Evolutionary conservation across 352 stramenopile genomes (phyloP).

Genomic region (Globisporangium uncinulatum): DNA sequence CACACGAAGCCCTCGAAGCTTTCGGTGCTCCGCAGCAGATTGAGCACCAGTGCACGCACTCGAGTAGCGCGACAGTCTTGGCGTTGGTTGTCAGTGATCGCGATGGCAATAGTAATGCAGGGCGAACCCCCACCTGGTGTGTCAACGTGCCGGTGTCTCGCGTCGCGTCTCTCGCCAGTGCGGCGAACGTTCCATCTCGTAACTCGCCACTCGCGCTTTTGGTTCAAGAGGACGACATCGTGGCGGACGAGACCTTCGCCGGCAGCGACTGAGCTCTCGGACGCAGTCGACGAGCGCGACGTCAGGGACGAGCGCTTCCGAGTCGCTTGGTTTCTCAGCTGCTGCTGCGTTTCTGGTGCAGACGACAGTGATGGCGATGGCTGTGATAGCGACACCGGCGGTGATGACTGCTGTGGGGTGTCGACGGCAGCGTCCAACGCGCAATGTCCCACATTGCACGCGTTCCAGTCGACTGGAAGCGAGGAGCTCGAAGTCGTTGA

Average conservation of each 20-base stretch:
- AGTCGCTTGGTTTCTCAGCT: neutral
- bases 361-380: too few relatives aligned
- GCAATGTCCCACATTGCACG: too few relatives aligned
- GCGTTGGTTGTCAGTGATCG: neutral
- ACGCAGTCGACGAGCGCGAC: neutral
- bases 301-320: neutral
- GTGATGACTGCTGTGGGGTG: too few relatives aligned
- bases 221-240: neutral
- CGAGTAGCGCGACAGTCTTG: neutral
- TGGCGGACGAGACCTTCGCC: neutral
- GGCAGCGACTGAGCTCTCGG: neutral
- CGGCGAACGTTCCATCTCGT: neutral
- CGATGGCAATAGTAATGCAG: too few relatives aligned
- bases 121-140: too few relatives aligned
- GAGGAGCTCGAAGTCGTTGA: too few relatives aligned
- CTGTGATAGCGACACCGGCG: too few relatives aligned
- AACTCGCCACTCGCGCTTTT: neutral
- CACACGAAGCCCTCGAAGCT: conserved; percentile 27
- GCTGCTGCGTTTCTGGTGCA: neutral
- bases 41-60: conserved; percentile 13
- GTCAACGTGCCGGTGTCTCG: neutral
- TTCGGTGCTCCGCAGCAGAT: conserved; percentile 10
- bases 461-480: too few relatives aligned
- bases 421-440: too few relatives aligned
- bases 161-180: neutral